These are phyloP conservation scores for Metarhizium anisopliae DNA, from an alignment of 2,329 filamentous ascomycete species.

Conservation along the genomic window DNA sequence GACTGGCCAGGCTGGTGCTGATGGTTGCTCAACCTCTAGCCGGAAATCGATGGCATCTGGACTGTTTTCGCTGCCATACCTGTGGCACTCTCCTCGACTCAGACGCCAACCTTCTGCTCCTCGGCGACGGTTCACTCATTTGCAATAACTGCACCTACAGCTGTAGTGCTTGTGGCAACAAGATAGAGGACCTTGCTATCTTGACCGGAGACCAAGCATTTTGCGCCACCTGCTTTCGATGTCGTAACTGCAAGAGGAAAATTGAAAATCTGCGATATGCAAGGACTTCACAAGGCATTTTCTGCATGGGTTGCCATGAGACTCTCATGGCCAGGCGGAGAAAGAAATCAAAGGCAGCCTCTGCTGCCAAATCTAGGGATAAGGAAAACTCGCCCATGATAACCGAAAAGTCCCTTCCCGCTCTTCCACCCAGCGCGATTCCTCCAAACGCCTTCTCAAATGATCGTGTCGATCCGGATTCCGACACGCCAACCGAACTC, in stretches of 20 bases:
- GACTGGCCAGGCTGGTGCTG: conserved; percentile 8
- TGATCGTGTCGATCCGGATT: conserved; percentile 50
- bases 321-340: conserved; percentile 86
- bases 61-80: conserved; percentile 96
- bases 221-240: conserved; percentile 93
- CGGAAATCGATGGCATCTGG: conserved; percentile 95
- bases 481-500: conserved; percentile 60
- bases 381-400: conserved; percentile 59
- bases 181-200: conserved; percentile 97
- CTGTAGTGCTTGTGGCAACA: conserved; percentile 92
- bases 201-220: conserved; percentile 96
- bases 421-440: conserved; percentile 69
- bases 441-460: conserved; percentile 53
- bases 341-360: conserved; percentile 70
- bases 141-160: conserved; percentile 99
- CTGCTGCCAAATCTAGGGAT: conserved; percentile 48
- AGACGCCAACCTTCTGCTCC: conserved; percentile 90
- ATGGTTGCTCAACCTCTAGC: conserved; percentile 41
- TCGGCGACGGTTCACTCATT: conserved; percentile 94
- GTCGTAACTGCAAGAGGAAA: conserved; percentile 96
- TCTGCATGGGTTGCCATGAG: conserved; percentile 98
- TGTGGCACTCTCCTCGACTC: conserved; percentile 95
- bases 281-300: conserved; percentile 94
- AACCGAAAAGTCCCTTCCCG: conserved; percentile 86
- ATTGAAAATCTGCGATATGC: conserved; percentile 98